Evolutionary conservation across 352 stramenopile species (phyloP).

Genomic region (Pythium dissimile): DNA sequence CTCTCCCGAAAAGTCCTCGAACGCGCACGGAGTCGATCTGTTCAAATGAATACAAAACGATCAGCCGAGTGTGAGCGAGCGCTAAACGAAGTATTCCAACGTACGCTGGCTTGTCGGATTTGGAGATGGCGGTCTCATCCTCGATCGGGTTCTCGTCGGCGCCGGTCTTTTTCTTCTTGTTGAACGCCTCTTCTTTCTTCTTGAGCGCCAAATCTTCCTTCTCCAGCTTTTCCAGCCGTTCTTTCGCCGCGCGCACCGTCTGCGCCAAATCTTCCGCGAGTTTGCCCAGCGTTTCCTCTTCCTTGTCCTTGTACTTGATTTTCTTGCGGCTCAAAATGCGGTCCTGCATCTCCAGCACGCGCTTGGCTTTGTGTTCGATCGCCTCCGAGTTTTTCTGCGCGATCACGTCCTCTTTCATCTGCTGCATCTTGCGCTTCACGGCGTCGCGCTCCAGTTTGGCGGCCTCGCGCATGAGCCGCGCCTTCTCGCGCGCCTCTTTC

Average conservation of each 20-base stretch:
- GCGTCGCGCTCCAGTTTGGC: constrained; percentile 80
- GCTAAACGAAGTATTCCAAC: constrained; percentile 21
- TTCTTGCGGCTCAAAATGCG: constrained; percentile 85
- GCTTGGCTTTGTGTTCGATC: constrained; percentile 81
- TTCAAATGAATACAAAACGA: neutral
- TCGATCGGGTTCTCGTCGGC: constrained; percentile 44
- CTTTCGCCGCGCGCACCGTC: constrained; percentile 69
- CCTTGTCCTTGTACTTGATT: constrained; percentile 89
- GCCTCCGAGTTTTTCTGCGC: constrained; percentile 75
- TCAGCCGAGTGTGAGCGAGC: neutral
- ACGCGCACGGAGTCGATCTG: constrained; percentile 53
- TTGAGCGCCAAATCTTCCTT: constrained; percentile 76
- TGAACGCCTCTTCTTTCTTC: constrained; percentile 79
- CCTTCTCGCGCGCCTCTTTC: constrained; percentile 74
- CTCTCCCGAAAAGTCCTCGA: constrained; percentile 42
- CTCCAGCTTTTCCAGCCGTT: constrained; percentile 84
- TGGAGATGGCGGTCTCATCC: constrained; percentile 30
- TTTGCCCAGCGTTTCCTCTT: constrained; percentile 82
- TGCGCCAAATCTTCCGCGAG: constrained; percentile 77
- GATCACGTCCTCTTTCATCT: constrained; percentile 70
- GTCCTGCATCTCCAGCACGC: constrained; percentile 85
- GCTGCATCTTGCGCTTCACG: constrained; percentile 50
- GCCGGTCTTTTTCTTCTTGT: constrained; percentile 69
- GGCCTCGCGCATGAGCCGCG: constrained; percentile 70
- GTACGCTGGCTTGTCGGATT: constrained; percentile 63